phyloP scores from a whole-genome alignment of 345 rosid genomes.

The Pelargonium nanum region DNA sequence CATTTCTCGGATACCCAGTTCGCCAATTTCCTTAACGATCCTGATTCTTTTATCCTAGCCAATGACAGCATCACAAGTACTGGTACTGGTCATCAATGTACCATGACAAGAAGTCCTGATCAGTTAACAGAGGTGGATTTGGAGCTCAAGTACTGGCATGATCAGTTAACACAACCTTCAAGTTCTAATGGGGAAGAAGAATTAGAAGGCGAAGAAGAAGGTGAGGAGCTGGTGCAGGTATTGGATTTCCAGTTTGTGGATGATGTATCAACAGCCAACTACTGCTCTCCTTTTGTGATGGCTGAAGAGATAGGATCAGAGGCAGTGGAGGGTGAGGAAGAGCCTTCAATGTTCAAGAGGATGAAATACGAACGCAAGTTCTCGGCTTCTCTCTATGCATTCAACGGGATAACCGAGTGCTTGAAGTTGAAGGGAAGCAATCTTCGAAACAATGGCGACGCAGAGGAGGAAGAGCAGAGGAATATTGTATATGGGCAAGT shows the following conservation, averaged over 20 bases:
- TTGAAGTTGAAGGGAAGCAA: constrained; percentile 21
- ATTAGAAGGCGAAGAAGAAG: constrained; percentile 15
- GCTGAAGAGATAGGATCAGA: constrained; percentile 40
- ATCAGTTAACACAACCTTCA: constrained; percentile 20
- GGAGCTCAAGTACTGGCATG: constrained; percentile 9
- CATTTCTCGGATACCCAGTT: constrained; percentile 24
- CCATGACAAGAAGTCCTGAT: neutral
- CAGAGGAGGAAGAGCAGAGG: constrained; percentile 17
- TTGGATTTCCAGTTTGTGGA: constrained; percentile 44
- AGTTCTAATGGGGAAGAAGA: constrained; percentile 14
- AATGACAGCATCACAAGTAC: neutral
- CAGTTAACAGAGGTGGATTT: constrained; percentile 11
- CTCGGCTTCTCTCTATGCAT: constrained; percentile 48
- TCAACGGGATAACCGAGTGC: constrained; percentile 47
- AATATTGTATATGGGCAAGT: too few species aligned
- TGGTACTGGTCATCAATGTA: constrained; percentile 13
- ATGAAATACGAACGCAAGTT: constrained; percentile 39
- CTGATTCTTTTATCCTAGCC: constrained; percentile 15
- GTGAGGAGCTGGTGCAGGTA: too few species aligned
- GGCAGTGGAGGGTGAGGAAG: constrained; percentile 31
- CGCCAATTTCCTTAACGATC: constrained; percentile 33
- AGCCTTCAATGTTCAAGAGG: constrained; percentile 38
- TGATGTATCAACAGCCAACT: constrained; percentile 18
- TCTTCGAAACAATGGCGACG: constrained; percentile 23
- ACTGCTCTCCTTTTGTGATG: constrained; percentile 45